phyloP scores from a whole-genome alignment of 1,284 basidiomycete species.

The Mrakiaceae sp. region DNA sequence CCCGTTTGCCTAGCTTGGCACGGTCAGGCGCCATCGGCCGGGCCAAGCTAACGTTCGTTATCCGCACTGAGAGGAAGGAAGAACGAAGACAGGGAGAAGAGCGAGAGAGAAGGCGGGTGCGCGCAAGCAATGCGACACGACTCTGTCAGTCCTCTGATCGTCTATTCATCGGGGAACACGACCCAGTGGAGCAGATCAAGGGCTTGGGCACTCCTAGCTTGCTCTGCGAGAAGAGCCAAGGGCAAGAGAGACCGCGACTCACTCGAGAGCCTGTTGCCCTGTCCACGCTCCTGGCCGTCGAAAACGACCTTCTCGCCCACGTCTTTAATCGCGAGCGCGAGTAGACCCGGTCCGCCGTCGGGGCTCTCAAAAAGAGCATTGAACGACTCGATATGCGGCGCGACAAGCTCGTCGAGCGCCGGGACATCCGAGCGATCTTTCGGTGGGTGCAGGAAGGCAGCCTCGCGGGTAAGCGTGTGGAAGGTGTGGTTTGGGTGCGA shows the following conservation, averaged over 20 bases:
- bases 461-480: conserved; percentile 73
- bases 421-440: conserved; percentile 57
- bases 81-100: background rate
- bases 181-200: no score
- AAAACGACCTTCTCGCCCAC: conserved; percentile 86
- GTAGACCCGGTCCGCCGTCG: conserved; percentile 65
- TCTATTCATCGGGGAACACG: no score
- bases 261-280: conserved; percentile 63
- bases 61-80: conserved; percentile 55
- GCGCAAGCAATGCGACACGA: background rate
- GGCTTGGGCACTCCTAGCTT: no score
- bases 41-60: conserved; percentile 73
- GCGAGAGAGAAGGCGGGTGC: background rate
- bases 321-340: conserved; percentile 70
- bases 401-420: conserved; percentile 84
- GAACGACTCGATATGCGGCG: conserved; percentile 92
- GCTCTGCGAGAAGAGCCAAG: no score
- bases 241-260: conserved; percentile 29
- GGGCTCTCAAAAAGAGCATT: conserved; percentile 82
- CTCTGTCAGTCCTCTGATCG: no score
- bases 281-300: conserved; percentile 59
- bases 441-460: conserved; percentile 67
- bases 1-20: conserved; percentile 50
- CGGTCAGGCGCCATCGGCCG: conserved; percentile 80
- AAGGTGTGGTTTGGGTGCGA: conserved; percentile 42